A percentile compares a stretch with the other conserved stretches of the same genome.
phyloP scores from a whole-genome alignment of 2,329 filamentous ascomycete genomes.

The Proliferodiscus dingleyae region DNA sequence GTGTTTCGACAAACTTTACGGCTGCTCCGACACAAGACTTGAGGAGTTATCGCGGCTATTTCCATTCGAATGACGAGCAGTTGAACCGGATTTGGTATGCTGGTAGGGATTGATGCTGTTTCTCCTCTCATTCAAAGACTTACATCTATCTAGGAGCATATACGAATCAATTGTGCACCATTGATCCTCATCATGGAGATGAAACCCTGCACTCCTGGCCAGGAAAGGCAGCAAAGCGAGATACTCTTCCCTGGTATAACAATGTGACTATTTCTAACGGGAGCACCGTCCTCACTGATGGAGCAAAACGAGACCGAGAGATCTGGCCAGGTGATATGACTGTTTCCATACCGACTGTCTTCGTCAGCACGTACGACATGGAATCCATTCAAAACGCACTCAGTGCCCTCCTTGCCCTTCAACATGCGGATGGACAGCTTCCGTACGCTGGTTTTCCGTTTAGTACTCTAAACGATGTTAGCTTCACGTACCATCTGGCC shows the following conservation, averaged over 20 bases:
- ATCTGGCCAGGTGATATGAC: constrained; percentile 61
- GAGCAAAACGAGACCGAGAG: constrained; percentile 53
- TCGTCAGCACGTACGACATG: constrained; percentile 48
- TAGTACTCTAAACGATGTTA: constrained; percentile 39
- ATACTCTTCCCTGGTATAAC: constrained; percentile 38
- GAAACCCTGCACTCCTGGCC: constrained; percentile 17
- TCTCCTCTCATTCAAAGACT: background rate
- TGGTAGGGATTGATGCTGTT: constrained; percentile 30
- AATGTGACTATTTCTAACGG: constrained; percentile 19
- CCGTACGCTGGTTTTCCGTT: constrained; percentile 46
- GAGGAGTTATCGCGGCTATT: constrained; percentile 28
- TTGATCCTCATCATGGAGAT: constrained; percentile 31
- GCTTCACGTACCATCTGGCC: constrained; percentile 53
- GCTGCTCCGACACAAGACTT: constrained; percentile 37
- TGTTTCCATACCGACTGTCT: constrained; percentile 48
- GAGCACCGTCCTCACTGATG: constrained; percentile 40
- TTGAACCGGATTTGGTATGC: constrained; percentile 36
- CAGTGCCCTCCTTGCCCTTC: constrained; percentile 39
- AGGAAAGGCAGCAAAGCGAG: constrained; percentile 21
- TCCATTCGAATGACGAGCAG: constrained; percentile 31
- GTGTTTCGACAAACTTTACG: constrained; percentile 32
- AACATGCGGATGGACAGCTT: constrained; percentile 35
- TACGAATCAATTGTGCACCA: constrained; percentile 28
- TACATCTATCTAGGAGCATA: constrained; percentile 20
- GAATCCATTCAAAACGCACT: constrained; percentile 43